Evolutionary conservation across 2,329 filamentous ascomycete genomes (phyloP), one percentile per base, ranked within the genome.

Genomic region (Mycosphaerella arachidis): DNA sequence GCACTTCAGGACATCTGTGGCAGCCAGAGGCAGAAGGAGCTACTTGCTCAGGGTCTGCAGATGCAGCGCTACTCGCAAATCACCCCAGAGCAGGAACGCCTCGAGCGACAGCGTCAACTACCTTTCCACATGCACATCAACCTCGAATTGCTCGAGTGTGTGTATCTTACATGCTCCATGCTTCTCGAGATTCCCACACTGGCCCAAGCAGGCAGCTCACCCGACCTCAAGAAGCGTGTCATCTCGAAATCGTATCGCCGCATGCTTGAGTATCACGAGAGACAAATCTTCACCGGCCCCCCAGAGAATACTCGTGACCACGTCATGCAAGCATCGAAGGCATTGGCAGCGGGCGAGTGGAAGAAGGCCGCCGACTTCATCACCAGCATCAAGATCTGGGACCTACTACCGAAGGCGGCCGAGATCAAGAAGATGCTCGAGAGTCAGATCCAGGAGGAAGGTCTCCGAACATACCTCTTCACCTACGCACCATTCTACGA

Each of bases 51-150:
- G 79, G 95, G 94, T 76, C 91, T 99, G 64, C 96, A 97, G 82
- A 94, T 99, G 76, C 94, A 99, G 81, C 86, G 94, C 69, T 99
- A 92, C 80, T 93, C 86, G 71, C 92, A 96, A 72, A 94, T 99
- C 63, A 94, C 92, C 37, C 94, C 94, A 18, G 94, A 99, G 79
- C 94, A 99, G 78, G 94, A 99, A 81, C 90, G 93, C 67, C 84
- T 97, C 43, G 94, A 99, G 82, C 91, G 94, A 75, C 93, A 97
- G 80, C 88, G 94, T 71, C 94, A 99, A 80, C 85, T 99, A 68
- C 94, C 94, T 40, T 99, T 99, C 87, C 94, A 99, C 82, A 97
- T 99, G 92, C 94, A 99, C 84, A 99, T 99, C 83, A 99, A 99
- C 82, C 85, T 99, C 55, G 94, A 99, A 77, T 86, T 99, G 57